Base-by-base conservation (phyloP, 2,329 filamentous ascomycete genomes). In the Alternaria burnsii region DNA sequence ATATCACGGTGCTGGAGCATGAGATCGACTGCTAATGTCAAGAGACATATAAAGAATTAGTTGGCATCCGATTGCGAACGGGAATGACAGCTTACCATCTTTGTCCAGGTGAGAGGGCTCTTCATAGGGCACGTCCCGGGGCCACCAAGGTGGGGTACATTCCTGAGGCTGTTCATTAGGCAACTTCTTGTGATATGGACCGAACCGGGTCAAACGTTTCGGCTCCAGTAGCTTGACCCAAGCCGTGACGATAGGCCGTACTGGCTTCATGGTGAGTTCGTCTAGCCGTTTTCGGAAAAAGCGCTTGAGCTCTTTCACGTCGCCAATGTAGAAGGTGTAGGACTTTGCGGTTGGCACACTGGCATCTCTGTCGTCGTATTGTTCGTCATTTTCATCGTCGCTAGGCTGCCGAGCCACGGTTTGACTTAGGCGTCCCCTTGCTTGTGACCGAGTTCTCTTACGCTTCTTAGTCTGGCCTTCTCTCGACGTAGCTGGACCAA, bases 51-150 rank as follows among this genome's bases (percentile, higher is more conserved):
- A 3, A 6, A n/a, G 12, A 30, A 3, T 71, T 26, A 69, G 65
- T 53, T 44, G 38, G 14, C 20, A 9, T 12, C 6, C 32, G 28
- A 12, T 24, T 3, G 1, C 26, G 9, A 9, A n/a, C 22, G 5
- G 26, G 4, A 9, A 8, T 10, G 42, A 55, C 18, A 6, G 18
- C 68, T 59, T 68, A 74, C 75, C 60, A n/a, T 63, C 40, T 38
- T 70, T 68, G 42, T 69, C 69, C 9, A 78, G 62, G 44, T 78
- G 75, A 3, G 75, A 71, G 7, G 75, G 74, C 41, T 78, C 75
- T n/a, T 65, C 65, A 50, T 76, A 77, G 7, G 61, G 68, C 12
- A 75, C 66, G 32, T 67, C 58, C 1, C 36, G 36, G 12, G 75
- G 74, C 75, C 75, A 78, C 74, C 74, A 76, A 4, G 67, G 69